phyloP scores from a whole-genome alignment of 345 rosid species.

The Dipteronia sinensis region DNA sequence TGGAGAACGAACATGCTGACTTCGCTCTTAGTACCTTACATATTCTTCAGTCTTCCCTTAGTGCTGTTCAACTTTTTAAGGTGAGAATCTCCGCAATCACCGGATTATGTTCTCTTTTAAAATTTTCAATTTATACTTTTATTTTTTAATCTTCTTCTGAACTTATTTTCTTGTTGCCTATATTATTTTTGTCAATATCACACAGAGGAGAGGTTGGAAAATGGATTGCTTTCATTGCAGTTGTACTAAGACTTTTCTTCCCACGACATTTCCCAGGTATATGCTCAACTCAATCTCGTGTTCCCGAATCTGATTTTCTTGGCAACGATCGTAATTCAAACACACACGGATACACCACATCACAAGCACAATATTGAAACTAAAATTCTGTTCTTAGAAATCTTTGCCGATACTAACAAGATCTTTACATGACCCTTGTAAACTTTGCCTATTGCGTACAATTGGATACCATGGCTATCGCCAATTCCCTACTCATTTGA shows the following conservation, averaged over 20 bases:
- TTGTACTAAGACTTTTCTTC: conserved; percentile 75
- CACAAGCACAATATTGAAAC: not conserved
- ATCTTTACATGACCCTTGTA: not conserved
- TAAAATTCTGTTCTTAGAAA: not conserved
- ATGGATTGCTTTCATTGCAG: conserved; percentile 82
- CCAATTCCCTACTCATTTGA: not conserved
- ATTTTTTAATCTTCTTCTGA: not conserved
- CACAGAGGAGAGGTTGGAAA: conserved; percentile 81
- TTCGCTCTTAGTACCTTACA: conserved; percentile 82
- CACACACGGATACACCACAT: not conserved
- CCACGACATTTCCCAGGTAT: conserved; percentile 82
- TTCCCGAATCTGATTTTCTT: not conserved
- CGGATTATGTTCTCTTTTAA: not conserved
- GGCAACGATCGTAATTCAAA: not conserved
- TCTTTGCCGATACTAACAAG: not conserved
- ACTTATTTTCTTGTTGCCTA: conserved; percentile 1
- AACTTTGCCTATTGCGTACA: not conserved
- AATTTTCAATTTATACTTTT: not conserved
- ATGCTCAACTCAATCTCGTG: not conserved
- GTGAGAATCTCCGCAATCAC: conserved; percentile 34
- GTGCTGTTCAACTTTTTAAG: conserved; percentile 72
- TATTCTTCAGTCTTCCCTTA: conserved; percentile 75
- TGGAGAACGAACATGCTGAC: conserved; percentile 97
- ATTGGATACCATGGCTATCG: not conserved
- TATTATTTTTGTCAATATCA: not conserved